Base-by-base conservation (phyloP, 441 rosid genomes). In the Metrosideros polymorpha region DNA sequence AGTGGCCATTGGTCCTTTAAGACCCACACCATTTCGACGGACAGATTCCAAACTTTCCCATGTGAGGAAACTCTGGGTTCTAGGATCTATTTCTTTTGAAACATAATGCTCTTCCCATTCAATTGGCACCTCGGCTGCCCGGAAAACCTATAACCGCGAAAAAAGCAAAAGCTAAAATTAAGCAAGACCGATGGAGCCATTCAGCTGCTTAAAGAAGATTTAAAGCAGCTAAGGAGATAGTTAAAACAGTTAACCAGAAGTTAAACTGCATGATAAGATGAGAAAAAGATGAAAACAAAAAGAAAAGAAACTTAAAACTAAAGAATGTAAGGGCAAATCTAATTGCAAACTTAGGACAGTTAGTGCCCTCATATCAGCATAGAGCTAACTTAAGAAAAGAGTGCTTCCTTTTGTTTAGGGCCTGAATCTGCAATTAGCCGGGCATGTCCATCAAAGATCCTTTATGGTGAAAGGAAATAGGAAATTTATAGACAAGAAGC, bases 1-100 rank as follows among this genome's bases (percentile, higher is more conserved):
- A n/a, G 99, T 98, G 18, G 99, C 99, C 99, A 98, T 98, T 49
- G 99, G 99, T 82, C 99, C 99, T 94, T 98, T 98, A 89, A 96
- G 92, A n/a, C 99, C 99, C 19, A 95, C 98, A 88, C 85, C 89
- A 84, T 93, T 95, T 42, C 88, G 85, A 55, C 94, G 91, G 45
- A 98, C 99, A 10, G 99, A 98, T 88, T 98, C 96, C 86, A 98
- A 91, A 92, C 99, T 98, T 84, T 95, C 98, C 99, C 98, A 94
- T 86, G 98, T 98, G 84, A 96, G 92, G 88, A 96, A 96, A 89
- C 99, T 98, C 85, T 95, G 96, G 76, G 98, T 98, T 92, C 96
- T 93, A 19, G 99, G 99, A 91, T 98, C 99, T 76, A 96, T 88
- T 89, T 95, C 92, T 56, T 92, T 92, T 29, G 93, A 89, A 42